phyloP scores from a whole-genome alignment of 2,329 filamentous ascomycete genomes.

The Trichoderma lentiforme region DNA sequence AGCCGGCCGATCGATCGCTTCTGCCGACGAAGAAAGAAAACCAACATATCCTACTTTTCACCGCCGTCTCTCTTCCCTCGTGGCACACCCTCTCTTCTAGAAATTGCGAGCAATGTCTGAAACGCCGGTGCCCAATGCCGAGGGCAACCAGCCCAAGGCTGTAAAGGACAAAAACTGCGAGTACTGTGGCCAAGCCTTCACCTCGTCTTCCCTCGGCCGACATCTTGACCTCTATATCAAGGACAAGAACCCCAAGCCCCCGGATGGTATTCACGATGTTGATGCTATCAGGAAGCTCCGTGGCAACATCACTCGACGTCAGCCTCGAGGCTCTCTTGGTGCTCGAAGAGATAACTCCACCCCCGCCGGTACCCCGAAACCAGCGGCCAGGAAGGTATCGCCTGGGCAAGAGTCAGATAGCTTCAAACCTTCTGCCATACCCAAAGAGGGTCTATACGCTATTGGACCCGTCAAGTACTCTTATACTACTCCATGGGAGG shows the following conservation, averaged over 20 bases:
- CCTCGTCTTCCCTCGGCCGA: constrained; percentile 86
- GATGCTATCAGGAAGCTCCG: constrained; percentile 82
- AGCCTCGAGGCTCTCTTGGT: constrained; percentile 64
- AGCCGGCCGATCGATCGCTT: constrained; percentile 9
- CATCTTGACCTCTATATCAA: constrained; percentile 94
- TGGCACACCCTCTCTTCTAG: neutral
- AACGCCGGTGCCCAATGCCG: constrained; percentile 32
- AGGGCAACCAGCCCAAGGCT: constrained; percentile 45
- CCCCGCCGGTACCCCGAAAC: constrained; percentile 49
- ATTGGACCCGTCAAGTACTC: constrained; percentile 52
- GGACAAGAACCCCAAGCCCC: constrained; percentile 82
- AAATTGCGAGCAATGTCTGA: constrained; percentile 32
- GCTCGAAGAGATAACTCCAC: constrained; percentile 60
- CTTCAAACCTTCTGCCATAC: constrained; percentile 38
- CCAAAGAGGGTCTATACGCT: constrained; percentile 42
- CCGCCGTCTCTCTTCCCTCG: constrained; percentile 1
- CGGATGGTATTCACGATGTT: constrained; percentile 86
- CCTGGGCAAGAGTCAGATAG: constrained; percentile 40
- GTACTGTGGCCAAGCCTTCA: constrained; percentile 86
- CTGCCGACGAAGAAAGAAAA: neutral
- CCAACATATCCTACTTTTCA: neutral
- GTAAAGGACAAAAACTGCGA: constrained; percentile 84
- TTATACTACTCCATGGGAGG: constrained; percentile 66
- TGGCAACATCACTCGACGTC: constrained; percentile 80
- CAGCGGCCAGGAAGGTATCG: constrained; percentile 36